Base-by-base conservation (phyloP, 1,284 basidiomycete genomes). In the Wolfiporia cocos region DNA sequence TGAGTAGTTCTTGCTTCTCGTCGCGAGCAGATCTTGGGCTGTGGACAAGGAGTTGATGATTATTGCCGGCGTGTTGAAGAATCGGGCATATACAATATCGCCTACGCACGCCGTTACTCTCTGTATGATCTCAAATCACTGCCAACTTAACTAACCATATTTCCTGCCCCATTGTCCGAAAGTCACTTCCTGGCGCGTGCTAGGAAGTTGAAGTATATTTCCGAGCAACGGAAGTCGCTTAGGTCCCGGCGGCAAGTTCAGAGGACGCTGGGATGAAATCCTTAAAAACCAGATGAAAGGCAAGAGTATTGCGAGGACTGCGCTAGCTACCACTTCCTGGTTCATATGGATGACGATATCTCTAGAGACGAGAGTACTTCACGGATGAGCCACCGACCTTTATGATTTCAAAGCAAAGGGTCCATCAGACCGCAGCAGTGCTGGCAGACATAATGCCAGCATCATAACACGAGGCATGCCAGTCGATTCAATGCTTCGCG, bases 21-120 rank as follows among this genome's bases (percentile, higher is more conserved):
- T 45, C 34, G 41, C 43, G 10, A 45, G 29, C 11, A 45, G 37
- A 18, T 41, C 43, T 6, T 12, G 19, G 3, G 38, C 30, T 2
- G 34, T 29, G 9, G 32, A 21, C 9, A 21, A 26, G 4, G 38
- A 36, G 23, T 23, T 41, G 23, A 45, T 23, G 2, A 45, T 29
- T 17, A 45, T 37, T 20, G 38, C 15, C 12, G 44, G 26, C 19
- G 30, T 44, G 14, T 28, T 15, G 18, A 45, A 15, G 5, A 41
- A 21, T 15, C 11, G 18, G 1, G 38, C 14, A 19, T 41, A 21
- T 19, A 45, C 28, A 22, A 45, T 9, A 15, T 35, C 33, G 18
- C 43, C 43, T 45, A 19, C 2, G 2, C 3, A 21, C 17, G 4
- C n/a, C 20, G 5, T 18, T 19, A 3, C 14, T n/a, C 23, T 17